These are phyloP conservation scores for Candida mattraensis DNA, from an alignment of 805 yeast genomes.

Conservation along the genomic window DNA sequence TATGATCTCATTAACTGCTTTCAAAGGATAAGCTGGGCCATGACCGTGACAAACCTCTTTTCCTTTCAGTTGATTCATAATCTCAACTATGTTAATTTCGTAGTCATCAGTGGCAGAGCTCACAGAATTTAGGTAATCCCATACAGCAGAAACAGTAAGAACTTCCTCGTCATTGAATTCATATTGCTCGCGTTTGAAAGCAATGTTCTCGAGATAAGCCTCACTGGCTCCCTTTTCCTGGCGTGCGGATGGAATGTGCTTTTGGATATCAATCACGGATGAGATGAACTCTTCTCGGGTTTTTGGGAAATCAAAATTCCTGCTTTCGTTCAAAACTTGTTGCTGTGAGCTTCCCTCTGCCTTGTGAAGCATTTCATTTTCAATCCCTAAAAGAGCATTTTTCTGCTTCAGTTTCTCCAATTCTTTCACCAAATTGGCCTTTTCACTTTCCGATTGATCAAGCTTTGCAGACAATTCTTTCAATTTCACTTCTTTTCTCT, in stretches of 20 bases:
- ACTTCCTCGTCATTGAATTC: slow-evolving; percentile 41
- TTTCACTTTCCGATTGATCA: slow-evolving; percentile 50
- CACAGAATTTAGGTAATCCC: slow-evolving; percentile 68
- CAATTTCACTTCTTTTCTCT: slow-evolving; percentile 70
- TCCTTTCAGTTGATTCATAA: slow-evolving; percentile 63
- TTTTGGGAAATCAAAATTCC: slow-evolving; percentile 25
- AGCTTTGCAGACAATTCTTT: slow-evolving; percentile 66
- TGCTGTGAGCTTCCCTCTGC: no score
- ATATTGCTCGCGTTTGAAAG: slow-evolving; percentile 15
- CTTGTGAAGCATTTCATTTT: slow-evolving; percentile 56
- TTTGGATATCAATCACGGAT: slow-evolving; percentile 20
- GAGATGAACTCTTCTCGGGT: slow-evolving; percentile 28
- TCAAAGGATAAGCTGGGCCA: slow-evolving; percentile 66
- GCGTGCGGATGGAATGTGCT: slow-evolving; percentile 2
- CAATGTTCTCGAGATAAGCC: neutral
- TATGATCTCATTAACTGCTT: slow-evolving; percentile 41
- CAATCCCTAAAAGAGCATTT: slow-evolving; percentile 57
- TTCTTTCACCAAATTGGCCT: slow-evolving; percentile 40
- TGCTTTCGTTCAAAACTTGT: no score
- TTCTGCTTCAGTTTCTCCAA: slow-evolving; percentile 47
- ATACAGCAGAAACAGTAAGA: slow-evolving; percentile 73
- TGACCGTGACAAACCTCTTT: slow-evolving; percentile 74
- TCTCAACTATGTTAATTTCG: slow-evolving; percentile 53
- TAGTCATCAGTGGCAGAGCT: slow-evolving; percentile 47
- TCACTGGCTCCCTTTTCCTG: slow-evolving; percentile 3